Evolutionary conservation across 495 filamentous ascomycete species (phyloP).

Genomic region (Penicillium herquei): DNA sequence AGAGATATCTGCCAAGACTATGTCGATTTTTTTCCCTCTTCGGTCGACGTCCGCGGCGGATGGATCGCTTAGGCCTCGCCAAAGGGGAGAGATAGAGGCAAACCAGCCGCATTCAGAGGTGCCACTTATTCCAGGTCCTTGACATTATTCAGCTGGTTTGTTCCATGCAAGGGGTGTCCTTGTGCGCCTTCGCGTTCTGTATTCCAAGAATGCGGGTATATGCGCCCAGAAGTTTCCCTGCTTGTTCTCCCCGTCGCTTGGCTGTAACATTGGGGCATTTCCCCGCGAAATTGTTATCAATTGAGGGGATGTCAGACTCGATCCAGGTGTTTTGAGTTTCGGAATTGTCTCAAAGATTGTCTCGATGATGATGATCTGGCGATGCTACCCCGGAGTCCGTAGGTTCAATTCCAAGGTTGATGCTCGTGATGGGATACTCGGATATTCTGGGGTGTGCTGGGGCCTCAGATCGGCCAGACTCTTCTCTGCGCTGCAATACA

Average conservation of each 20-base stretch:
- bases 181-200: background rate
- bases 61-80: background rate
- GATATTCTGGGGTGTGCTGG: too few species aligned
- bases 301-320: background rate
- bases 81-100: background rate
- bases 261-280: constrained; percentile 26
- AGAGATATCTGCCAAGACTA: too few species aligned
- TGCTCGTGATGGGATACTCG: too few species aligned
- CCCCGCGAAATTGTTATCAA: constrained; percentile 16
- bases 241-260: background rate
- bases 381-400: constrained; percentile 18
- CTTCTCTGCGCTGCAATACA: too few species aligned
- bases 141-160: background rate
- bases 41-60: background rate
- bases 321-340: constrained; percentile 8
- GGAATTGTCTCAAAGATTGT: constrained; percentile 8
- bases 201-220: background rate
- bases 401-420: too few species aligned
- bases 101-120: background rate
- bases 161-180: background rate
- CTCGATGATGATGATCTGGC: background rate
- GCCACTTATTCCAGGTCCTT: background rate
- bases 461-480: too few species aligned
- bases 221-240: background rate
- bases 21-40: background rate